Conservation (phyloP, 345 rosid genomes). For the Hibiscus mutabilis region DNA sequence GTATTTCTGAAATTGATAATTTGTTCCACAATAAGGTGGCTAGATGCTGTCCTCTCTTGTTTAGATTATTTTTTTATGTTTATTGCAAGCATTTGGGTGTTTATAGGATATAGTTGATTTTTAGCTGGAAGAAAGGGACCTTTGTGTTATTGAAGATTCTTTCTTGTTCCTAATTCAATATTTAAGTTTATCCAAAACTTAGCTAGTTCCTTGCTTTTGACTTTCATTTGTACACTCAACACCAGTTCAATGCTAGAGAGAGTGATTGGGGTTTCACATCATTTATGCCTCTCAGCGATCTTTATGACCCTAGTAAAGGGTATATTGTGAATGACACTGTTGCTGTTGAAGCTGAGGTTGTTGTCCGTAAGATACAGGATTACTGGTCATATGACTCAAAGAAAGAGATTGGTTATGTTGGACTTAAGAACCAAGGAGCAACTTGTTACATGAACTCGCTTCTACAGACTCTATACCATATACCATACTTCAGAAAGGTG, state of each 20-base stretch:
- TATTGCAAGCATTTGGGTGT: not conserved
- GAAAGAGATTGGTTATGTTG: slow-evolving; percentile 97
- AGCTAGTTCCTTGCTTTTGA: not conserved
- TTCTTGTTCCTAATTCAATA: not conserved
- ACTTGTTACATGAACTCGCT: slow-evolving; percentile 99
- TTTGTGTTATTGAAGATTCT: not conserved
- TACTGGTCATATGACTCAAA: slow-evolving; percentile 96
- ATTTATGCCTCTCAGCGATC: slow-evolving; percentile 89
- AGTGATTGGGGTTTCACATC: slow-evolving; percentile 99
- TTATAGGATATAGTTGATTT: not conserved
- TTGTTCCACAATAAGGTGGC: not conserved
- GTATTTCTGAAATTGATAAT: not conserved
- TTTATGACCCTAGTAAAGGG: slow-evolving; percentile 79
- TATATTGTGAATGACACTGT: slow-evolving; percentile 67
- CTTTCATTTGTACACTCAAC: slow-evolving; percentile 59
- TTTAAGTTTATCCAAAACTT: slow-evolving; percentile 2
- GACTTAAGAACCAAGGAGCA: slow-evolving; percentile 99
- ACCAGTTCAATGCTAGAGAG: slow-evolving; percentile 92
- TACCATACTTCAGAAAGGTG: slow-evolving; percentile 95
- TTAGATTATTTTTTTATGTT: not conserved
- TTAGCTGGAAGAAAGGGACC: not conserved
- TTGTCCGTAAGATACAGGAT: slow-evolving; percentile 74
- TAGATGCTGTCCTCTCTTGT: not conserved
- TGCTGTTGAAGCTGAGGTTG: slow-evolving; percentile 89
- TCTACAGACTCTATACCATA: slow-evolving; percentile 79